Conservation (phyloP, 2,329 filamentous ascomycete genomes). For the Aureobasidium sp. region DNA sequence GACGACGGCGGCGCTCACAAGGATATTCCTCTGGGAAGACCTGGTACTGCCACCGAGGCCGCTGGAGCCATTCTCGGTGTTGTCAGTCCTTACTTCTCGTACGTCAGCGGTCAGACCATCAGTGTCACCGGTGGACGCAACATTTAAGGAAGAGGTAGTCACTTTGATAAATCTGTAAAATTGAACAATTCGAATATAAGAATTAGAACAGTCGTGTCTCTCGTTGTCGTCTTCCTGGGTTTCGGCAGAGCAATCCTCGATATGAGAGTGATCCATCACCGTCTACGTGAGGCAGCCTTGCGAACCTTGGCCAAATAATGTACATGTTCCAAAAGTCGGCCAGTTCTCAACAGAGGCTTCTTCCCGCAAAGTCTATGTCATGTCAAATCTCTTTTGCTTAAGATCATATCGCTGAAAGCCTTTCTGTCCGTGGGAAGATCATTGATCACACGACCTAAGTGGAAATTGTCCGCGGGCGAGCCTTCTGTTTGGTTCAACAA, state of each 20-base stretch:
- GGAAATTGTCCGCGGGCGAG: not conserved
- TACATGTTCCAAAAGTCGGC: too few relatives aligned
- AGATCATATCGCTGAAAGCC: too few relatives aligned
- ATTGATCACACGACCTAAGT: not conserved
- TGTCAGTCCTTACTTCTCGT: conserved; percentile 72
- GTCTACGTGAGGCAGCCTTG: too few relatives aligned
- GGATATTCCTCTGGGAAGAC: conserved; percentile 71
- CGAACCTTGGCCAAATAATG: too few relatives aligned
- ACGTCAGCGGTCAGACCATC: conserved; percentile 80
- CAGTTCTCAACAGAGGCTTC: too few relatives aligned
- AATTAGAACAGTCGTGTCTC: not conserved
- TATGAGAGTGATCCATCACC: too few relatives aligned
- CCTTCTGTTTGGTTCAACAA: not conserved
- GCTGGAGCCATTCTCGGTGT: conserved; percentile 69
- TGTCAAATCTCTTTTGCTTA: too few relatives aligned
- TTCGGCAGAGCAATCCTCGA: not conserved
- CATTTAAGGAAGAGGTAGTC: conserved; percentile 36
- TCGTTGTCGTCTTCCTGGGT: not conserved
- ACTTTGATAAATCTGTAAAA: not conserved
- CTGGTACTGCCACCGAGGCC: conserved; percentile 71
- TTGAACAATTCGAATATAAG: not conserved
- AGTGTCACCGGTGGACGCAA: conserved; percentile 71
- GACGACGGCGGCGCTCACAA: conserved; percentile 30
- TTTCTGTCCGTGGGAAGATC: too few relatives aligned
- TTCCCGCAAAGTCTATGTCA: too few relatives aligned